These are phyloP conservation scores for Moelleriella libera DNA, from an alignment of 2,329 filamentous ascomycete species.

Conservation along the genomic window DNA sequence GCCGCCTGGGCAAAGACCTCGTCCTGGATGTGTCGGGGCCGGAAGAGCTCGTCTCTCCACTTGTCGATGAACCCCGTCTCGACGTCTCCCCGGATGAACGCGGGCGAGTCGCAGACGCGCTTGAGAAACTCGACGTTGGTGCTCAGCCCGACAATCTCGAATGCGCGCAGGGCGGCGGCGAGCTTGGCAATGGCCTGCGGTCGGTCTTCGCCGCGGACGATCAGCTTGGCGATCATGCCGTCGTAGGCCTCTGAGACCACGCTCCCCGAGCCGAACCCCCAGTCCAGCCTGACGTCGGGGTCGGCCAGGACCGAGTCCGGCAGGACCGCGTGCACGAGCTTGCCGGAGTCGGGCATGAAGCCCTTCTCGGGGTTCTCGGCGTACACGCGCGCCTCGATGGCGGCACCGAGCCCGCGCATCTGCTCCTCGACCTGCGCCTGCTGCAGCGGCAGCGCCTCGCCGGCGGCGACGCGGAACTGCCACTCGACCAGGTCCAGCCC, in stretches of 20 bases:
- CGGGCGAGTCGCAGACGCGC: constrained; percentile 63
- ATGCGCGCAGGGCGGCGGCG: constrained; percentile 65
- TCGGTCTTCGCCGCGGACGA: constrained; percentile 69
- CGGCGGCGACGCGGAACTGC: constrained; percentile 68
- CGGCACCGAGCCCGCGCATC: constrained; percentile 66
- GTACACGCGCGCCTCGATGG: constrained; percentile 93
- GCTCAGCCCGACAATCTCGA: constrained; percentile 82
- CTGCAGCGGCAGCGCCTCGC: constrained; percentile 40
- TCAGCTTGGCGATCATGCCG: constrained; percentile 97
- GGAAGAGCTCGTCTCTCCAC: constrained; percentile 67
- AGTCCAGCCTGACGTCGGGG: constrained; percentile 75
- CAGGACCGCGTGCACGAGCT: constrained; percentile 67
- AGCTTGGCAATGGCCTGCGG: constrained; percentile 74
- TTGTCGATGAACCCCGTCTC: constrained; percentile 96
- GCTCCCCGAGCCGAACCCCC: constrained; percentile 82
- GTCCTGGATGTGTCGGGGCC: constrained; percentile 40
- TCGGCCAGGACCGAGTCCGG: constrained; percentile 46
- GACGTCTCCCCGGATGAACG: constrained; percentile 76
- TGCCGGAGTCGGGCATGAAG: constrained; percentile 89
- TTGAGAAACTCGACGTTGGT: constrained; percentile 98
- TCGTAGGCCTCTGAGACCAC: constrained; percentile 92
- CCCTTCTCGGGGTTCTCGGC: constrained; percentile 86
- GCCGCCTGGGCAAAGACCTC: constrained; percentile 83
- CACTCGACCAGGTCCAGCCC: constrained; percentile 74
- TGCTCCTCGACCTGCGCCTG: constrained; percentile 54